Percentiles rank a stretch among this genome's conserved stretches.
Evolutionary conservation across 1,284 basidiomycete genomes (phyloP).

Genomic region (Cystobasidiaceae sp.): DNA sequence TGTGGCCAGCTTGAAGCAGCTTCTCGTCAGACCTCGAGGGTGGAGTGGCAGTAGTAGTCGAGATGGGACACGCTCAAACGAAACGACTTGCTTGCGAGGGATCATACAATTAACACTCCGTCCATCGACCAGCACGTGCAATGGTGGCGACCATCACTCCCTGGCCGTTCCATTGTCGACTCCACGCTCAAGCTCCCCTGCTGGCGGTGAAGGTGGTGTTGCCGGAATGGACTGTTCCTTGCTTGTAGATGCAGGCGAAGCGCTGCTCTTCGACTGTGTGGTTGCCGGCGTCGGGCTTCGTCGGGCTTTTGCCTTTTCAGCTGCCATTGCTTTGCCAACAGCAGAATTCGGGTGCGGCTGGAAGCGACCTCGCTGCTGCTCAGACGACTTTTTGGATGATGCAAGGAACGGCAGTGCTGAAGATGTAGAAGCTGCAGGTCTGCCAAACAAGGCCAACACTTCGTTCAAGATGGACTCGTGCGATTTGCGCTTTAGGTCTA

Average conservation of each 20-base stretch:
- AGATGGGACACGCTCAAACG: background rate
- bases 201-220: background rate
- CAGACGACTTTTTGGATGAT: background rate
- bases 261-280: background rate
- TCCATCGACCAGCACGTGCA: too few species aligned
- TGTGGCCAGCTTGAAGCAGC: too few species aligned
- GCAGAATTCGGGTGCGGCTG: background rate
- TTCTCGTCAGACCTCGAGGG: too few species aligned
- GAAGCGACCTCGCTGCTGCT: background rate
- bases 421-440: background rate
- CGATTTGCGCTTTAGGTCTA: conserved; percentile 14
- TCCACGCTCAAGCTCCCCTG: conserved; percentile 3
- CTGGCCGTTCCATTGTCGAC: conserved; percentile 25
- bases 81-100: background rate
- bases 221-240: background rate
- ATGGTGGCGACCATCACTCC: background rate
- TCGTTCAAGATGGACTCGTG: conserved; percentile 4
- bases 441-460: background rate
- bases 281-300: background rate
- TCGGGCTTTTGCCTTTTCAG: too few species aligned
- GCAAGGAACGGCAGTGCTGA: background rate
- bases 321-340: background rate
- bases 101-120: too few species aligned
- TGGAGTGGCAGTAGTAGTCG: too few species aligned
- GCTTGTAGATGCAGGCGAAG: background rate